Conservation (phyloP, 495 filamentous ascomycete species). For the Neurospora sp. region DNA sequence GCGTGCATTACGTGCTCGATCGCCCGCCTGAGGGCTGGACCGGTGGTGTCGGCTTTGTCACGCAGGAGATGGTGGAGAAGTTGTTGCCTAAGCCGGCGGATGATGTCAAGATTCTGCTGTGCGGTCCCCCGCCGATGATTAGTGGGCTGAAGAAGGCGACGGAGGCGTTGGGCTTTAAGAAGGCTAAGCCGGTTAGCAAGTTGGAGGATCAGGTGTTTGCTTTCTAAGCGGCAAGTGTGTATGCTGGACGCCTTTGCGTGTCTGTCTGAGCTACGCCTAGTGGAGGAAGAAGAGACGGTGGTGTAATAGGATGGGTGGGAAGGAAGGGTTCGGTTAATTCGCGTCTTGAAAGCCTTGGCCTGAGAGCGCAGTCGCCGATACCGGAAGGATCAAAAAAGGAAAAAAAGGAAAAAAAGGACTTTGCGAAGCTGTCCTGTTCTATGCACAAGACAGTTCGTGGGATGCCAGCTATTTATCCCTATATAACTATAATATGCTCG, state of each 20-base stretch:
- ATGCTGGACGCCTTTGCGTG: not conserved
- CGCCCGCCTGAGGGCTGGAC: conserved; percentile 86
- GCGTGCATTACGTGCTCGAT: conserved; percentile 90
- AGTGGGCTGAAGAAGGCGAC: conserved; percentile 94
- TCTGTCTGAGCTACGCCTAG: not conserved
- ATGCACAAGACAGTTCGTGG: not conserved
- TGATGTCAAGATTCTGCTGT: conserved; percentile 93
- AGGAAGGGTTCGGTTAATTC: not conserved
- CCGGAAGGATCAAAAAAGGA: not conserved
- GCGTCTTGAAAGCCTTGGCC: not conserved
- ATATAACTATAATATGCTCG: not conserved
- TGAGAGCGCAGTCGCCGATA: not conserved
- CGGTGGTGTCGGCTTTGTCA: conserved; percentile 88
- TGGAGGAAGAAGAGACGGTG: not conserved
- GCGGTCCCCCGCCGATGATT: conserved; percentile 94
- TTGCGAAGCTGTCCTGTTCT: not conserved
- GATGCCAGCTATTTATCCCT: not conserved
- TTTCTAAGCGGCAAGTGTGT: conserved; percentile 48
- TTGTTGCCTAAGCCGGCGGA: conserved; percentile 69
- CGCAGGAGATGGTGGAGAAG: conserved; percentile 82
- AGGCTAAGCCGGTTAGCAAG: conserved; percentile 91
- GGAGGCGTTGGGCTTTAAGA: conserved; percentile 78
- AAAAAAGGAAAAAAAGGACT: not conserved
- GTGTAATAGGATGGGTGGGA: not conserved
- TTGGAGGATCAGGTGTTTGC: conserved; percentile 96